A percentile compares a stretch with the other conserved stretches of the same genome.
Evolutionary conservation across 148 eudicot species (phyloP).

Genomic region (Nyssa sinensis): DNA sequence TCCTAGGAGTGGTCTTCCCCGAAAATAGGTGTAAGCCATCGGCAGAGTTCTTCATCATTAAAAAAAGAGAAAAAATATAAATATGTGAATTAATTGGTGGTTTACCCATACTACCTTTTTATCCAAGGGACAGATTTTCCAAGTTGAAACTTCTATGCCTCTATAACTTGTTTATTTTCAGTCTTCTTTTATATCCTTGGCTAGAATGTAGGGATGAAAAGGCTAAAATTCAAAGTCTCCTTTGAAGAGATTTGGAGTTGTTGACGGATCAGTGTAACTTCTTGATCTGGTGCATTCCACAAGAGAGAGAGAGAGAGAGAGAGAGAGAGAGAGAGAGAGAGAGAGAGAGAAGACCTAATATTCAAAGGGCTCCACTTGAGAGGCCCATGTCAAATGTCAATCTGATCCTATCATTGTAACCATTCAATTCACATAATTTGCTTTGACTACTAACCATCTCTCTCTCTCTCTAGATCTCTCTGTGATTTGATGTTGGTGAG

Average conservation of each 20-base stretch:
- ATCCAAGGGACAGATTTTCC: too few species aligned
- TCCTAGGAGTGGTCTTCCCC: too few species aligned
- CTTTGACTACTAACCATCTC: not conserved
- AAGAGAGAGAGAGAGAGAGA: too few species aligned
- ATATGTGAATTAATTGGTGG: too few species aligned
- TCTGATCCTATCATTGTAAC: slow-evolving; percentile 10
- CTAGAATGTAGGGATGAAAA: too few species aligned
- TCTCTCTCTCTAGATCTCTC: too few species aligned
- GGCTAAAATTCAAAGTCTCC: not conserved
- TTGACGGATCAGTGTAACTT: not conserved
- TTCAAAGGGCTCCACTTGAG: not conserved
- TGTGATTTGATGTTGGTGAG: slow-evolving; percentile 28
- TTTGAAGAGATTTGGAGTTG: not conserved
- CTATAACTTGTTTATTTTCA: not conserved
- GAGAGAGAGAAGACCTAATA: not conserved
- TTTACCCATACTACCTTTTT: too few species aligned
- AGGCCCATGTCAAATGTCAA: slow-evolving; percentile 17
- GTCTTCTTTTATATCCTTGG: not conserved
- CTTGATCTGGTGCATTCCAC: not conserved
- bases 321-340: too few species aligned
- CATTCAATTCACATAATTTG: slow-evolving; percentile 5
- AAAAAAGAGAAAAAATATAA: too few species aligned
- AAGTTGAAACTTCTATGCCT: too few species aligned
- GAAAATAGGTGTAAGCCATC: too few species aligned
- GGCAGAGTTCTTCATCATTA: too few species aligned